A percentile compares a stretch with the other conserved stretches of the same genome.
Conservation (phyloP, 208 protist genomes). For the Acanthamoeba sp. region DNA sequence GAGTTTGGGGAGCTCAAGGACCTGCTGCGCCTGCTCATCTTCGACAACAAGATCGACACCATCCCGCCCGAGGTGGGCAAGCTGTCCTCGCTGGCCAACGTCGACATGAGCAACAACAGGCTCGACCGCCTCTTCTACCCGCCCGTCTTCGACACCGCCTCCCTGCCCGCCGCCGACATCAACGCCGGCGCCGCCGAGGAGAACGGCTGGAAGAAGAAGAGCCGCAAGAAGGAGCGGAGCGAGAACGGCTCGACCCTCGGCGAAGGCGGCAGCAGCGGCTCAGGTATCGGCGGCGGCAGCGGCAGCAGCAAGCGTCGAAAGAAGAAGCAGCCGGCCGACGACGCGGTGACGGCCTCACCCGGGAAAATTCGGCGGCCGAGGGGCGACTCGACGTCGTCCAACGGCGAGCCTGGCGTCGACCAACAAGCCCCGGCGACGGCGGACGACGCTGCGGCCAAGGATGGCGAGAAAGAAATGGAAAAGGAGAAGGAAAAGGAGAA, state of each 20-base stretch:
- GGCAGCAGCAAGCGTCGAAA: background rate
- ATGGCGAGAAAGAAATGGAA: background rate
- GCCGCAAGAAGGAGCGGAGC: background rate
- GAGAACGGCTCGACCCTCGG: background rate
- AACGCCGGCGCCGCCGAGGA: background rate
- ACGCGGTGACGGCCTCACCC: background rate
- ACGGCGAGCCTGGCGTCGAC: background rate
- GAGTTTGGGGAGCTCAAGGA: conserved; percentile 68
- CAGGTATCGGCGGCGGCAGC: background rate
- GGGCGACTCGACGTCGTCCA: background rate
- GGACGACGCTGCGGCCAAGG: background rate
- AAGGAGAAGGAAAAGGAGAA: background rate
- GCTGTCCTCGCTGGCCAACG: background rate
- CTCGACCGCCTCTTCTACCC: conserved; percentile 35
- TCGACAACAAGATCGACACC: conserved; percentile 40
- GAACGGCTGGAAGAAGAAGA: background rate
- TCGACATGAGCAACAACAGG: conserved; percentile 62
- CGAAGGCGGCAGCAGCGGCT: background rate
- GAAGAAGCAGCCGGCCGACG: background rate
- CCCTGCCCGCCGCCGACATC: background rate
- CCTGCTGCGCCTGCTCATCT: conserved; percentile 56
- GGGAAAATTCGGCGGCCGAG: background rate
- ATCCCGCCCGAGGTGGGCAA: conserved; percentile 30
- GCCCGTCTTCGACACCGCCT: background rate
- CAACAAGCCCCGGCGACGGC: background rate